phyloP scores from a whole-genome alignment of 805 yeast genomes.

The Blastobotrys chiropterorum region DNA sequence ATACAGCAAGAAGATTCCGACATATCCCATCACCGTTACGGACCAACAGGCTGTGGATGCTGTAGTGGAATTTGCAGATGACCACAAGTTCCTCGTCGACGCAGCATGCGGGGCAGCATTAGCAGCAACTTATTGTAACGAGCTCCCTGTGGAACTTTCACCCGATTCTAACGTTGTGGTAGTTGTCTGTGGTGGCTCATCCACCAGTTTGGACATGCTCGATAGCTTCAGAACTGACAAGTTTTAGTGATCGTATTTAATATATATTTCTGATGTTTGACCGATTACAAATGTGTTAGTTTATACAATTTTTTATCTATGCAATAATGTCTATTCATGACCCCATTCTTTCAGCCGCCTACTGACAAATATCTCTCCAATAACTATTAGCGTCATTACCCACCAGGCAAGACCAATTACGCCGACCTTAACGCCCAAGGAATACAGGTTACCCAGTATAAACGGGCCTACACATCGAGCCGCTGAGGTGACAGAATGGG shows the following conservation, averaged over 20 bases:
- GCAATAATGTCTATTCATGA: conserved; percentile 3
- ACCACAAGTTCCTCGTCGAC: conserved; percentile 46
- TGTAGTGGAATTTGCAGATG: conserved; percentile 40
- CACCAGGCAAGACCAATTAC: conserved; percentile 23
- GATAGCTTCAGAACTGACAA: neutral
- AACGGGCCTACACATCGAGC: conserved; percentile 22
- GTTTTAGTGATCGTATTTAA: neutral
- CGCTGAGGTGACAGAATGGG: conserved; percentile 18
- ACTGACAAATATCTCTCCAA: conserved; percentile 17
- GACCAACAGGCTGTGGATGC: conserved; percentile 52
- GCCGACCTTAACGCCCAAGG: conserved; percentile 18
- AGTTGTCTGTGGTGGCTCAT: conserved; percentile 23
- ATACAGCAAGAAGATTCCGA: conserved; percentile 35
- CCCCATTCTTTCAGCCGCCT: conserved; percentile 21
- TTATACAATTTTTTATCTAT: neutral
- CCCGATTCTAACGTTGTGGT: conserved; percentile 18
- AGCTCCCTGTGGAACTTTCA: conserved; percentile 10
- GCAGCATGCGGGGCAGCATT: conserved; percentile 70
- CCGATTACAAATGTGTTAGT: too few species aligned
- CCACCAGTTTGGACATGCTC: neutral
- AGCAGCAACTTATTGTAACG: conserved; percentile 25
- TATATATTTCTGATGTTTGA: neutral
- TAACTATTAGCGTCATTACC: conserved; percentile 18
- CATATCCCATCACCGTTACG: conserved; percentile 37
- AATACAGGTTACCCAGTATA: conserved; percentile 21